phyloP scores from a whole-genome alignment of 805 yeast species.

The Spathaspora girioi region DNA sequence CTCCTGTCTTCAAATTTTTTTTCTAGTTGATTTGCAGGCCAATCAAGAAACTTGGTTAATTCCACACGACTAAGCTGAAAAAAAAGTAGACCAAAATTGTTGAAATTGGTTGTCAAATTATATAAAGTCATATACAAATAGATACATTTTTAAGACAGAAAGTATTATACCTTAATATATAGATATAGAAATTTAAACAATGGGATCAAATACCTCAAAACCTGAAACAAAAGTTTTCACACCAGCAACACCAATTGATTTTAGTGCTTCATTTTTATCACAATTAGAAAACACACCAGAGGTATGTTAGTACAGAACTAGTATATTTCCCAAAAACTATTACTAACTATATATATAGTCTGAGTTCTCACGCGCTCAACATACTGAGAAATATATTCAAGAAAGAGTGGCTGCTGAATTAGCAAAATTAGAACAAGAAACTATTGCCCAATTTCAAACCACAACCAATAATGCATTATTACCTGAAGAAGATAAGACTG shows the following conservation, averaged over 20 bases:
- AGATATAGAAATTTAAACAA: conserved; percentile 13
- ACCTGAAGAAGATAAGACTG: conserved; percentile 14
- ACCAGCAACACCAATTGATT: conserved; percentile 65
- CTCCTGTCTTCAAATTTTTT: neutral
- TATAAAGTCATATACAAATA: neutral
- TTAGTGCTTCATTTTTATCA: conserved; percentile 59
- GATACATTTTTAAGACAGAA: too few relatives aligned
- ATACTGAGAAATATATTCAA: conserved; percentile 62
- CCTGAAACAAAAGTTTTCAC: conserved; percentile 65
- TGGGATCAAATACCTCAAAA: conserved; percentile 62
- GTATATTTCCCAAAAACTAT: neutral
- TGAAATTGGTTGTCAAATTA: neutral
- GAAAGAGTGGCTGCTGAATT: conserved; percentile 60
- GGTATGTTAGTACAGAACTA: conserved; percentile 20
- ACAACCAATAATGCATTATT: conserved; percentile 43
- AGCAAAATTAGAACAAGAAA: conserved; percentile 48
- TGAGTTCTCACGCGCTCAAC: conserved; percentile 68
- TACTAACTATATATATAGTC: conserved; percentile 31
- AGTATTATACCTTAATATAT: too few relatives aligned
- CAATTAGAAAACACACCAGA: conserved; percentile 62
- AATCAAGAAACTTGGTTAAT: neutral
- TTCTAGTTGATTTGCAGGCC: neutral
- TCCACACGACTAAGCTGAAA: neutral
- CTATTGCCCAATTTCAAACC: conserved; percentile 49
- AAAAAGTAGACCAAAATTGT: neutral